Base-by-base conservation (phyloP, 1,284 basidiomycete genomes). In the Heliocybe sulcata region DNA sequence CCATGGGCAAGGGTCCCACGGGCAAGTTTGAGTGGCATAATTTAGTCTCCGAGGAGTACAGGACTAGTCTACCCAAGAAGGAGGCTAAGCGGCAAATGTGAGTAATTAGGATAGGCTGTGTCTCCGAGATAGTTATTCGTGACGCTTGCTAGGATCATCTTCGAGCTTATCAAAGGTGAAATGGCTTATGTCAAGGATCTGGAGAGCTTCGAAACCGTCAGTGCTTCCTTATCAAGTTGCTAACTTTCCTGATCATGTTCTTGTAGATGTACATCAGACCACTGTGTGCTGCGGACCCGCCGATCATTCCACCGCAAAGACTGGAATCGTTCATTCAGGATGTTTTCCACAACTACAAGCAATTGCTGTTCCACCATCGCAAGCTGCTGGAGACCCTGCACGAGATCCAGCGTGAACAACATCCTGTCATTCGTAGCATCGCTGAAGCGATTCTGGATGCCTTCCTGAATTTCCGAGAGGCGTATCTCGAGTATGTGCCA, bases 181-280 rank as follows among this genome's bases (percentile, higher is more conserved):
- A 95, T 96, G 87, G 83, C 87, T 53, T 98, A 98, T 67, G 90
- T 97, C 11, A 87, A 86, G 56, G 97, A 99, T 75, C 72, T 99
- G 26, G 90, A 95, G 65, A 87, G 90, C 54, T 88, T 98, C 55
- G 89, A 93, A 58, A 79, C 75, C 54, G 90, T 92, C 57, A 53
- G 82, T 69, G 49, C 35, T 20, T 45, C 23, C 20, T 54, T 12
- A 27, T 6, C 38, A 16, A 42, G 19, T 8, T 45, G 25, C 48
- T 22, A 48, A n/a, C 54, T 54, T 27, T 38, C 25, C 38, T 42
- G 19, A 42, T 31, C 29, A n/a, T 20, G 8, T 22, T 12, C 3
- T 54, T 55, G 9, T 57, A 90, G 88, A 87, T 90, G 75, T 90
- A 87, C 59, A 76, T 95, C 49, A 79, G 79, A 38, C 88, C 92